phyloP scores from a whole-genome alignment of 2,329 filamentous ascomycete genomes.

The Fusarium sp. region DNA sequence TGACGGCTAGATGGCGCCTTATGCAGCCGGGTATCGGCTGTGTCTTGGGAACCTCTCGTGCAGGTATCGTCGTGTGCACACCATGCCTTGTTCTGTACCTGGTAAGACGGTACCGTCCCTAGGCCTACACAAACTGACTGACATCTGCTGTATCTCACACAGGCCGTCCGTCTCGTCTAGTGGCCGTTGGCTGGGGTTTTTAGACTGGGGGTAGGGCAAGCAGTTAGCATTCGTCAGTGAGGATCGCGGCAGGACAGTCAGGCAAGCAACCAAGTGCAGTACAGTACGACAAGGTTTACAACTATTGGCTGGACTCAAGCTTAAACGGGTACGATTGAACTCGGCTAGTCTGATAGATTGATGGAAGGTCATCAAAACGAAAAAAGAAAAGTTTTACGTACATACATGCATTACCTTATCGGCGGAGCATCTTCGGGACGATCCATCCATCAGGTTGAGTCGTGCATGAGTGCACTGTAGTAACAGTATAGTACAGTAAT shows the following conservation, averaged over 20 bases:
- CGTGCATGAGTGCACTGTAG: not conserved
- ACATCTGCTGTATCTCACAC: slow-evolving; percentile 23
- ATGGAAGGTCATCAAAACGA: slow-evolving; percentile 16
- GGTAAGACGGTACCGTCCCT: slow-evolving; percentile 33
- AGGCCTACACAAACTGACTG: slow-evolving; percentile 10
- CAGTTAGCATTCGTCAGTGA: slow-evolving; percentile 27
- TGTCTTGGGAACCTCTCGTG: slow-evolving; percentile 32
- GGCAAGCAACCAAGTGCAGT: slow-evolving; percentile 15
- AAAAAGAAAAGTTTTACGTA: slow-evolving; percentile 37
- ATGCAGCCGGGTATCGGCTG: slow-evolving; percentile 41
- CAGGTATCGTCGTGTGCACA: slow-evolving; percentile 37
- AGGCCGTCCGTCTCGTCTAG: slow-evolving; percentile 29
- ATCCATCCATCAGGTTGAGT: slow-evolving; percentile 26
- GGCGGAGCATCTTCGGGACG: slow-evolving; percentile 45
- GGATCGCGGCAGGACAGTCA: slow-evolving; percentile 24
- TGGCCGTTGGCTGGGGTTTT: slow-evolving; percentile 41
- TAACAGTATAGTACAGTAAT: slow-evolving; percentile 21
- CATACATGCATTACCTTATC: slow-evolving; percentile 36
- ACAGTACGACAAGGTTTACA: slow-evolving; percentile 15
- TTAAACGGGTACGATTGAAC: slow-evolving; percentile 25
- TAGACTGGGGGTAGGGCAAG: slow-evolving; percentile 28
- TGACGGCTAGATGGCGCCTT: slow-evolving; percentile 25
- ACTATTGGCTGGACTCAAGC: slow-evolving; percentile 24
- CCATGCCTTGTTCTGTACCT: slow-evolving; percentile 34
- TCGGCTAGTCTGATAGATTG: slow-evolving; percentile 18